A percentile compares a stretch with the other conserved stretches of the same genome.
Evolutionary conservation across 305 asterid genomes (phyloP).

Genomic region (Fraxinus xanthoxyloides): DNA sequence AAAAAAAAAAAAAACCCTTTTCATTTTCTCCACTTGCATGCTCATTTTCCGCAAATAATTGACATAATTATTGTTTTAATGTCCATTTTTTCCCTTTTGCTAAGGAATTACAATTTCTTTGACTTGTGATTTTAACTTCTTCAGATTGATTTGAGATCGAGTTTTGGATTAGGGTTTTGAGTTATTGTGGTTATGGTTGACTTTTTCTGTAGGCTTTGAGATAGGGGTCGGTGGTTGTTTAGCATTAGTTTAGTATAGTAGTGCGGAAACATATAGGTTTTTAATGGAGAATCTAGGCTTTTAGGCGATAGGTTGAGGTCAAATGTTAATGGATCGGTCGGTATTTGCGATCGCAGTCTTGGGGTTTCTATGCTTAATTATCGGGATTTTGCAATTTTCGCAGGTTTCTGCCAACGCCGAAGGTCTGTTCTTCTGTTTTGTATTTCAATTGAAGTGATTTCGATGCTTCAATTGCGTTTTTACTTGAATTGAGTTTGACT

Average conservation of each 20-base stretch:
- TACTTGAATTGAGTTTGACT: constrained; percentile 27
- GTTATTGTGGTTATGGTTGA: background rate
- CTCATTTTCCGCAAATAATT: constrained; percentile 18
- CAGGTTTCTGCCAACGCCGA: constrained; percentile 60
- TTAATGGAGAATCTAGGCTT: constrained; percentile 34
- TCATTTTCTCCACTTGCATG: constrained; percentile 11
- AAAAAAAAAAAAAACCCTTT: background rate
- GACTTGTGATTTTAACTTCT: constrained; percentile 6
- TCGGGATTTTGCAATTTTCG: constrained; percentile 40
- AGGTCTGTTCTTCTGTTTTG: constrained; percentile 42
- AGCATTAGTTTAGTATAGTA: constrained; percentile 11
- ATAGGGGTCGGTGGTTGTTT: constrained; percentile 14
- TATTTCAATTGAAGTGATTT: background rate
- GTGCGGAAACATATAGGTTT: background rate
- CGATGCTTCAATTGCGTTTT: constrained; percentile 20
- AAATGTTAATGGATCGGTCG: constrained; percentile 49
- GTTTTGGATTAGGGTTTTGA: constrained; percentile 2
- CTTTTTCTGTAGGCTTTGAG: constrained; percentile 13
- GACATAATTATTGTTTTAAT: constrained; percentile 8
- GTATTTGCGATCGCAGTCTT: constrained; percentile 42
- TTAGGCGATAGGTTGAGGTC: constrained; percentile 23
- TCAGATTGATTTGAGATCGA: constrained; percentile 17
- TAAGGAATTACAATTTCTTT: background rate
- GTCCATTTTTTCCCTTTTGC: constrained; percentile 20
- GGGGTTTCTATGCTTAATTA: constrained; percentile 37